A percentile compares a stretch with the other conserved stretches of the same genome.
Evolutionary conservation across 257 asterid genomes (phyloP).

Genomic region (Oldenlandia corymbosa): DNA sequence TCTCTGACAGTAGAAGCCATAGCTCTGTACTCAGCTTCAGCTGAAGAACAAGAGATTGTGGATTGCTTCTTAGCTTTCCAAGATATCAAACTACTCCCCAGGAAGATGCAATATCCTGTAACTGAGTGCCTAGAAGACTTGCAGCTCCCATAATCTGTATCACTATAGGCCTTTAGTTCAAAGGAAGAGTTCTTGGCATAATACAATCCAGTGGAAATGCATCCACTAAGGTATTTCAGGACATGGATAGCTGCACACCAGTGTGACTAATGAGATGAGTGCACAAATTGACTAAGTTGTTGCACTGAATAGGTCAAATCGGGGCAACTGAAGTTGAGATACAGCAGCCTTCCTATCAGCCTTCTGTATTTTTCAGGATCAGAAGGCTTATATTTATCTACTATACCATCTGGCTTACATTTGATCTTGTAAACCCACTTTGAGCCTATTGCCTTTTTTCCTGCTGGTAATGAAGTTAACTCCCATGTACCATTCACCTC

Average conservation of each 20-base stretch:
- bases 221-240: not conserved
- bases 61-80: not conserved
- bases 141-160: not conserved
- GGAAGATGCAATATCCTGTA: too few relatives aligned
- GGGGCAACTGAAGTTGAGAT: not conserved
- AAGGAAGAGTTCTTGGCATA: not conserved
- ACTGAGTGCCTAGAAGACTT: too few relatives aligned
- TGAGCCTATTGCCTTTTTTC: not conserved
- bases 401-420: not conserved
- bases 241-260: not conserved
- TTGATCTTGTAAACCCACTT: constrained; percentile 8
- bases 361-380: not conserved
- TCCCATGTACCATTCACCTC: not conserved
- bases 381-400: not conserved
- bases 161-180: not conserved
- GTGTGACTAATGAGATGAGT: too few relatives aligned
- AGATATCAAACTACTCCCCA: too few relatives aligned
- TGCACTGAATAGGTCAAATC: not conserved
- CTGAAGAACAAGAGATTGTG: not conserved
- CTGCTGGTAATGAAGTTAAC: not conserved
- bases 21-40: not conserved
- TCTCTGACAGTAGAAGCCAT: too few relatives aligned
- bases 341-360: not conserved
- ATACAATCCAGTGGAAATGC: not conserved
- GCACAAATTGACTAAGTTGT: not conserved